Base-by-base conservation (phyloP, 331 rosid genomes). In the Stylosanthes scabra region DNA sequence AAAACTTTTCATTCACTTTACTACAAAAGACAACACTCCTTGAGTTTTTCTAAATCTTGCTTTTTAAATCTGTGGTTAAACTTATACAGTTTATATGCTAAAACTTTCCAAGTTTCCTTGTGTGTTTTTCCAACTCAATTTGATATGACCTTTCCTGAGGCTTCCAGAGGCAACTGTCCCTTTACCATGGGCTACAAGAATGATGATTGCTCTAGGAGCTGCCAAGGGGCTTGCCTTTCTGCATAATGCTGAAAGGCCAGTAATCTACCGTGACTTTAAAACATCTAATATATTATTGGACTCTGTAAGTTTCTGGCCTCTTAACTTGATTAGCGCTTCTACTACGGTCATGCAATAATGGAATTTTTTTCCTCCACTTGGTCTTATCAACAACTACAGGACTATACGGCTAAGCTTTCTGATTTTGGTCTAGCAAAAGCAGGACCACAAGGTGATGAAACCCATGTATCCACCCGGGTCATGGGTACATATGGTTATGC, bases 171-270 rank as follows among this genome's bases (percentile, higher is more conserved):
- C 96, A 70, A 72, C 96, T 72, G 89, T 86, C 63, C 96, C 97
- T 44, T 86, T 93, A 62, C 74, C 90, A 47, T 93, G 98, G 98
- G 88, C 88, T 9, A 87, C 92, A 41, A 87, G 98, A 77, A 93
- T 93, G 98, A 75, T 88, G 88, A 90, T 93, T 84, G 98, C 98
- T 66, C 89, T 90, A 49, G 98, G 98, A 74, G 98, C 98, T 52
- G 98, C 98, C 55, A 93, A 93, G 78, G 98, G 98, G 13, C 97
- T 93, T 78, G 98, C 98, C 73, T 90, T 93, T 82, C 98, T 93
- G 76, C 98, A 93, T 77, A 93, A 93, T 75, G 97, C 97, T 28
- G 98, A 93, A 77, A 91, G 92, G 83, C 97, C 98, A 2, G 98
- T 93, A 54, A 93, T 93, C 75, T 93, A 90, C 79, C 95, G 98